Conservation (phyloP, 306 rosid genomes). For the Bauhinia variegata region DNA sequence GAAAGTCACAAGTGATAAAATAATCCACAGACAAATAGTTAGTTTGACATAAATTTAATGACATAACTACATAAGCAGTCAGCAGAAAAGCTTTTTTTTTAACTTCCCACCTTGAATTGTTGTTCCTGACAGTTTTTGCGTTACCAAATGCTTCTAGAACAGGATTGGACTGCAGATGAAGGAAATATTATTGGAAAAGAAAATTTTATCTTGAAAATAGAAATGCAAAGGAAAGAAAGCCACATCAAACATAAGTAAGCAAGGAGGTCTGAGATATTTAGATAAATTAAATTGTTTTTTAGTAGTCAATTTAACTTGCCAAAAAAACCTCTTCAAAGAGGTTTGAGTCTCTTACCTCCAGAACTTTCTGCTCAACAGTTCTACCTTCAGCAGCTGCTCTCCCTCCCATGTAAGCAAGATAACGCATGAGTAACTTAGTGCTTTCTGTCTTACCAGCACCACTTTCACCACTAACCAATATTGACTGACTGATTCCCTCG, state of each 20-base stretch:
- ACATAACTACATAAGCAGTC: slow-evolving; percentile 13
- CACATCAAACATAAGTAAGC: not conserved
- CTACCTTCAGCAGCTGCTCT: slow-evolving; percentile 87
- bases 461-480: slow-evolving; percentile 99
- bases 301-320: slow-evolving; percentile 27
- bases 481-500: slow-evolving; percentile 90
- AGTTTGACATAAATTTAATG: slow-evolving; percentile 26
- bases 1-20: slow-evolving; percentile 35
- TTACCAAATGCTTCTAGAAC: slow-evolving; percentile 99
- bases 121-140: slow-evolving; percentile 97
- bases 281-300: not conserved
- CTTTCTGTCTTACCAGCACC: slow-evolving; percentile 99
- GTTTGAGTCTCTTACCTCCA: slow-evolving; percentile 68
- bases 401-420: slow-evolving; percentile 99
- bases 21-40: slow-evolving; percentile 28
- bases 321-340: slow-evolving; percentile 35
- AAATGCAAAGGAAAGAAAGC: not conserved
- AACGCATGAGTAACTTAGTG: slow-evolving; percentile 96
- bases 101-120: slow-evolving; percentile 82
- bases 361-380: slow-evolving; percentile 95
- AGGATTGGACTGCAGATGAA: slow-evolving; percentile 88
- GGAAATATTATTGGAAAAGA: not conserved
- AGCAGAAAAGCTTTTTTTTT: slow-evolving; percentile 10
- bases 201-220: too few relatives aligned
- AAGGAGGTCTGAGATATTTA: not conserved